Conservation (phyloP, 371 early-diverging fungal genomes). For the Dichotomocladium elegans region DNA sequence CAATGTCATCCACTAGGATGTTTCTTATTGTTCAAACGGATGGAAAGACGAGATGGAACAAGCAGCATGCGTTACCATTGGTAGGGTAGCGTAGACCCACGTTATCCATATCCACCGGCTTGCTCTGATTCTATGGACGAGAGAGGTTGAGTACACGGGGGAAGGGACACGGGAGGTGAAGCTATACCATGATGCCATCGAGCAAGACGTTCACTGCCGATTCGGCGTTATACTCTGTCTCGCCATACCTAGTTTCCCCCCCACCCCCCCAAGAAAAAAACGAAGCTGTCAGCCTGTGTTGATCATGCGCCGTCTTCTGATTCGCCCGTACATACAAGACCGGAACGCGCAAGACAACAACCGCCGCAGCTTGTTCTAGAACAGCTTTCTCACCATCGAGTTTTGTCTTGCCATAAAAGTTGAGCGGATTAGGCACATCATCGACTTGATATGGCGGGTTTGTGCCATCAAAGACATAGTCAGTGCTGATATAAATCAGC, state of each 20-base stretch:
- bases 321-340: no score
- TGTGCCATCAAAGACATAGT: constrained; percentile 90
- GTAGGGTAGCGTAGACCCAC: constrained; percentile 75
- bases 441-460: constrained; percentile 72
- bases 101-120: constrained; percentile 62
- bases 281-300: no score
- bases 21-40: no score
- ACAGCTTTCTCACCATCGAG: constrained; percentile 72
- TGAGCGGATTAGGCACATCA: constrained; percentile 72
- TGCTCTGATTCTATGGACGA: constrained; percentile 22
- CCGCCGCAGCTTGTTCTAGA: constrained; percentile 44
- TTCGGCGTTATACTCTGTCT: constrained; percentile 62
- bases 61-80: constrained; percentile 46
- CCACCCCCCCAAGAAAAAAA: no score
- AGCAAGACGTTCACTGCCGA: constrained; percentile 76
- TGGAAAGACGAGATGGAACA: neutral
- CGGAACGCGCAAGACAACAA: constrained; percentile 76
- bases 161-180: neutral
- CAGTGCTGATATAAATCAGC: constrained; percentile 84
- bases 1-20: constrained; percentile 63
- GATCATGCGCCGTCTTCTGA: constrained; percentile 2
- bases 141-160: neutral
- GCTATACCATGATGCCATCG: constrained; percentile 51
- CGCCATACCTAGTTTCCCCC: no score
- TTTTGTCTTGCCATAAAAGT: constrained; percentile 79